Percentiles rank a stretch among this genome's conserved stretches.
These are phyloP conservation scores for Eucalyptus globulus DNA, from an alignment of 345 rosid species.

Conservation along the genomic window DNA sequence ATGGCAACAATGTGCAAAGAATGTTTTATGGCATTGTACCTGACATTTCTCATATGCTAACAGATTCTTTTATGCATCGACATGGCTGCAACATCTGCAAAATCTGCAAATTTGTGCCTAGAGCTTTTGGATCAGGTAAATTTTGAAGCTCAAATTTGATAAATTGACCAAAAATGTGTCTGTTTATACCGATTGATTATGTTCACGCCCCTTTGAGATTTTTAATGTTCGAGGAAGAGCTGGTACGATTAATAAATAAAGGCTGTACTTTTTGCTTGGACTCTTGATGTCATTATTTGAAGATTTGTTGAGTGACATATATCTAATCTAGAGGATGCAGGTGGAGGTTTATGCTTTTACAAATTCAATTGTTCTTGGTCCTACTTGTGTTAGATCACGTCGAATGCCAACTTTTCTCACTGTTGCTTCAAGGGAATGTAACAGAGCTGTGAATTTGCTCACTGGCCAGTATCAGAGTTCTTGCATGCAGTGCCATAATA, in stretches of 20 bases:
- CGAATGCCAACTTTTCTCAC: neutral
- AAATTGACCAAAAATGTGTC: neutral
- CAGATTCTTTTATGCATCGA: slow-evolving; percentile 91
- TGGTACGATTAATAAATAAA: neutral
- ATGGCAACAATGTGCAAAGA: neutral
- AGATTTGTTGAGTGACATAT: neutral
- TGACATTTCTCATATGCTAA: slow-evolving; percentile 16
- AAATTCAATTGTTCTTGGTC: neutral
- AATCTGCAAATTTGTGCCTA: slow-evolving; percentile 55
- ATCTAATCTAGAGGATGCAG: neutral
- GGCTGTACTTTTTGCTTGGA: neutral
- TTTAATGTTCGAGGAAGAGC: neutral
- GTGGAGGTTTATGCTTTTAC: neutral
- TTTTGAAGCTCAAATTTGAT: neutral
- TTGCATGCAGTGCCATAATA: neutral
- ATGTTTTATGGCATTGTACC: neutral
- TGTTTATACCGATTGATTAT: neutral
- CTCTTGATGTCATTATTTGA: neutral
- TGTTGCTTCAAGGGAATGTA: neutral
- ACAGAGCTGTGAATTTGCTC: neutral
- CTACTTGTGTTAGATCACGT: neutral
- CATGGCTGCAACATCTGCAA: slow-evolving; percentile 88
- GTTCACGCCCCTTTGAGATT: neutral
- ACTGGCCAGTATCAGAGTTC: neutral
- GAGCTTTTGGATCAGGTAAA: slow-evolving; percentile 84